These are phyloP conservation scores for Dothiorella sarmentorum DNA, from an alignment of 2,329 filamentous ascomycete genomes.

Conservation along the genomic window DNA sequence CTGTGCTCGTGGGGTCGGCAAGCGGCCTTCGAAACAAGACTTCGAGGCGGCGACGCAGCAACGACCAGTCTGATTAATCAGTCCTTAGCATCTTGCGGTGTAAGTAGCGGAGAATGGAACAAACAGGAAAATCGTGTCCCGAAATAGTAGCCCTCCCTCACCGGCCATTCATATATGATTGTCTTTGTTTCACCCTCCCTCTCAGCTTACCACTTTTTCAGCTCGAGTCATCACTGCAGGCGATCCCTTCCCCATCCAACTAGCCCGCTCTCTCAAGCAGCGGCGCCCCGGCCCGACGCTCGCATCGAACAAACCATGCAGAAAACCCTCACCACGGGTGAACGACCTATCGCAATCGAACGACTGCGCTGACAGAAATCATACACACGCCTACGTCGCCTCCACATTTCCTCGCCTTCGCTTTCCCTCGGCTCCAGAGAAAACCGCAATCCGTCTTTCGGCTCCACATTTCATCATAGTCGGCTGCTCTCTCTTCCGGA, in stretches of 20 bases:
- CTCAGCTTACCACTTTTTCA: constrained; percentile 4
- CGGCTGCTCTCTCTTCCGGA: too few species aligned
- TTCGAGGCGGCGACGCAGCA: background rate
- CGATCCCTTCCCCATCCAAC: background rate
- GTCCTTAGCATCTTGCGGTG: background rate
- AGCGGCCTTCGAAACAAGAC: background rate
- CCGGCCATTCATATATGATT: background rate
- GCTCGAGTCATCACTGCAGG: background rate
- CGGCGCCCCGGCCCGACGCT: background rate
- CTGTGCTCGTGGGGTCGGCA: background rate
- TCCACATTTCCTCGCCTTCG: too few species aligned
- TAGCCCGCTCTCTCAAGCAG: background rate
- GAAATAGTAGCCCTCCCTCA: background rate
- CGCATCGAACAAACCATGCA: background rate
- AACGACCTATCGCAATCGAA: too few species aligned
- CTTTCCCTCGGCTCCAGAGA: too few species aligned
- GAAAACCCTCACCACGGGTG: too few species aligned
- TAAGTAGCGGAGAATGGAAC: background rate
- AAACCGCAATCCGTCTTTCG: too few species aligned
- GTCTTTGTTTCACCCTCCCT: background rate
- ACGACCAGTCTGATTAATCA: background rate
- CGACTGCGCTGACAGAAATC: too few species aligned
- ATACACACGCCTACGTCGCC: too few species aligned
- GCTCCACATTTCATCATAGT: too few species aligned
- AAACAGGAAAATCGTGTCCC: background rate